A percentile compares a stretch with the other conserved stretches of the same genome.
Conservation (phyloP, 148 eudicot species). For the Selenicereus undatus region DNA sequence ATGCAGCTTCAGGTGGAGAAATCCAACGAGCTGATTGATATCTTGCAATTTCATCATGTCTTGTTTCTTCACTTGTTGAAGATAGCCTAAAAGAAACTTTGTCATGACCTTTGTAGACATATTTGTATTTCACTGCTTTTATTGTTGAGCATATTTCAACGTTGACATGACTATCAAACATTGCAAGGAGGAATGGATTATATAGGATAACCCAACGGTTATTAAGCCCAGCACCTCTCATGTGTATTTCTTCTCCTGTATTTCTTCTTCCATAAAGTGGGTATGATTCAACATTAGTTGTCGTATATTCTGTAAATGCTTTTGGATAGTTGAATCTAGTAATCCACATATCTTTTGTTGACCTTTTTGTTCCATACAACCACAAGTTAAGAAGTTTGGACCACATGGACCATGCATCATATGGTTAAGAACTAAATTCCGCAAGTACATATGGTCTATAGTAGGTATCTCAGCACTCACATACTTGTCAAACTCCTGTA, state of each 20-base stretch:
- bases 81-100: background rate
- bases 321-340: background rate
- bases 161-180: conserved; percentile 5
- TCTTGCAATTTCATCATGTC: background rate
- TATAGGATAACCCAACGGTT: conserved; percentile 13
- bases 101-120: conserved; percentile 5
- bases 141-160: conserved; percentile 1
- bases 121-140: background rate
- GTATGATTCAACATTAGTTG: background rate
- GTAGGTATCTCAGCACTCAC: conserved; percentile 1
- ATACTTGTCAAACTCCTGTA: background rate
- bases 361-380: background rate
- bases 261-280: background rate
- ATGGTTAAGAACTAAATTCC: background rate
- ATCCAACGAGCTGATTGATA: background rate
- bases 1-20: background rate
- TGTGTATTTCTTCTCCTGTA: background rate
- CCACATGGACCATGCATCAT: conserved; percentile 5
- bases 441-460: background rate
- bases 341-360: background rate
- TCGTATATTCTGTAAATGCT: background rate
- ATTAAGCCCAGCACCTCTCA: background rate
- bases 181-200: background rate
- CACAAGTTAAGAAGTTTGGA: too few species aligned
- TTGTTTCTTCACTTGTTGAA: background rate